These are phyloP conservation scores for Sparassis latifolia DNA, from an alignment of 1,284 basidiomycete genomes.

Conservation along the genomic window DNA sequence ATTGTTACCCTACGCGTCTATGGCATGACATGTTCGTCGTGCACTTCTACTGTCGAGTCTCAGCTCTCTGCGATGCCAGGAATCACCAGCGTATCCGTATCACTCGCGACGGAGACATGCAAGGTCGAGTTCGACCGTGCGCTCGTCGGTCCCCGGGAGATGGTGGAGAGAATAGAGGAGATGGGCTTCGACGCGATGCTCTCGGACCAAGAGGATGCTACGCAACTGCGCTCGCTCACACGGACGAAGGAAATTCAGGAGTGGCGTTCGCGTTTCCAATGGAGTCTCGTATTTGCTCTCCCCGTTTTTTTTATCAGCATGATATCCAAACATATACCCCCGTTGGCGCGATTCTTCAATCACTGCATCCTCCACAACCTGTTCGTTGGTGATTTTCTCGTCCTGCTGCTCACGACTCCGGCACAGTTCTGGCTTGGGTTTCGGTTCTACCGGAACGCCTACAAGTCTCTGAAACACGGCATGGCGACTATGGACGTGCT, in stretches of 20 bases:
- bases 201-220: constrained; percentile 76
- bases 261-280: constrained; percentile 82
- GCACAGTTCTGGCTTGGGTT: constrained; percentile 90
- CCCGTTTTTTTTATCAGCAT: constrained; percentile 94
- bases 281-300: constrained; percentile 75
- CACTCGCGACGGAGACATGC: constrained; percentile 68
- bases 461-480: constrained; percentile 85
- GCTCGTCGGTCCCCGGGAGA: constrained; percentile 72
- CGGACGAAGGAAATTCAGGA: constrained; percentile 89
- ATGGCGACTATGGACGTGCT: constrained; percentile 97
- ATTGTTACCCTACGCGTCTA: constrained; percentile 73
- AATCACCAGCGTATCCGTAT: constrained; percentile 66
- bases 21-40: constrained; percentile 88
- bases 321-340: constrained; percentile 74
- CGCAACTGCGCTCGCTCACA: constrained; percentile 86
- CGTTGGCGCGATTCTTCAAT: constrained; percentile 44
- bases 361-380: constrained; percentile 55
- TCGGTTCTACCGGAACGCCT: constrained; percentile 87
- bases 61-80: constrained; percentile 71
- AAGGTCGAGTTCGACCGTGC: constrained; percentile 74
- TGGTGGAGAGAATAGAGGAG: constrained; percentile 84
- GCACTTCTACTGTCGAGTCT: constrained; percentile 73
- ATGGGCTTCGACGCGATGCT: constrained; percentile 89
- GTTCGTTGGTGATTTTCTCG: constrained; percentile 81
- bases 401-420: constrained; percentile 82